Evolutionary conservation across 1,284 basidiomycete genomes (phyloP).

Genomic region (Tausonia pullulans): DNA sequence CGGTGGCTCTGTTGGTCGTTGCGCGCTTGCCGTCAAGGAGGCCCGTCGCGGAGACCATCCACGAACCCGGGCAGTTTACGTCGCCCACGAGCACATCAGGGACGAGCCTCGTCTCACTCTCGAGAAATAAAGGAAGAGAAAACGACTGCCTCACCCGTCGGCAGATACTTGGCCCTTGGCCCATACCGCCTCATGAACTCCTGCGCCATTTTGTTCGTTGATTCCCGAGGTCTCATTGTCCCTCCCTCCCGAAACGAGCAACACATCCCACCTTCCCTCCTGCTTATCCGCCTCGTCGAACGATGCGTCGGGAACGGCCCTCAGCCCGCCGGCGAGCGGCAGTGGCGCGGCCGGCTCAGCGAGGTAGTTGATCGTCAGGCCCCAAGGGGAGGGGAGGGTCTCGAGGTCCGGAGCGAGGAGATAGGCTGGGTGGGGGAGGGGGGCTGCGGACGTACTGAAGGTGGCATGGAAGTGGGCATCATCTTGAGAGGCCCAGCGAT

Average conservation of each 20-base stretch:
- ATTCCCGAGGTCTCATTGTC: background rate
- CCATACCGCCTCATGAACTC: background rate
- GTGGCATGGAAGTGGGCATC: too few relatives aligned
- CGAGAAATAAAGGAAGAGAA: constrained; percentile 1
- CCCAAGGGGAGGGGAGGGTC: background rate
- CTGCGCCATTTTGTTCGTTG: background rate
- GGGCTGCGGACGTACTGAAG: too few relatives aligned
- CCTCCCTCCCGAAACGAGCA: constrained; percentile 17
- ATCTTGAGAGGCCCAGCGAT: too few relatives aligned
- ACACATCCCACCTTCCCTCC: constrained; percentile 8
- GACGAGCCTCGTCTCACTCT: background rate
- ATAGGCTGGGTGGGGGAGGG: too few relatives aligned
- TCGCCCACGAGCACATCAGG: too few relatives aligned
- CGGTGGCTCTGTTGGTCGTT: constrained; percentile 17
- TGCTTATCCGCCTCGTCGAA: constrained; percentile 13
- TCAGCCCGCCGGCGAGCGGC: constrained; percentile 11
- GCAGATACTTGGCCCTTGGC: background rate
- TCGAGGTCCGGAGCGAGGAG: too few relatives aligned
- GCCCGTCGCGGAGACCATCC: constrained; percentile 15
- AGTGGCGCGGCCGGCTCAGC: constrained; percentile 14
- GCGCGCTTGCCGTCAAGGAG: constrained; percentile 16
- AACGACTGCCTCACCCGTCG: background rate
- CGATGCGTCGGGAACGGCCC: constrained; percentile 8
- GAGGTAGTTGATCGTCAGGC: constrained; percentile 21
- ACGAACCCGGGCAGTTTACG: constrained; percentile 14